These are phyloP conservation scores for Cyathus striatus DNA, from an alignment of 768 basidiomycete species.

Conservation along the genomic window DNA sequence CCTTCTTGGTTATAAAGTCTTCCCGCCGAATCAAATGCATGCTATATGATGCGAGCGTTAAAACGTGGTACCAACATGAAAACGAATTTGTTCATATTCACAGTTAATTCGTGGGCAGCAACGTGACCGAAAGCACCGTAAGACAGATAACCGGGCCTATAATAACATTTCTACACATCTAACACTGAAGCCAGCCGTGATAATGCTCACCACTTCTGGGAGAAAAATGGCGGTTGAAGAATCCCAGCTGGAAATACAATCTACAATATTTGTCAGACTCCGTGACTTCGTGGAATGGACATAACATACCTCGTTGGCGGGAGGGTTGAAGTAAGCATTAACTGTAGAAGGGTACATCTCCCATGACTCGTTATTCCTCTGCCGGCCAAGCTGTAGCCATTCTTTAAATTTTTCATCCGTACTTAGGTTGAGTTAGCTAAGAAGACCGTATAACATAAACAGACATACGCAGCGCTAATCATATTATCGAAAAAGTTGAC, in stretches of 20 bases:
- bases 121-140: slow-evolving; percentile 94
- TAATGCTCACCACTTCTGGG: slow-evolving; percentile 56
- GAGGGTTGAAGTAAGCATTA: slow-evolving; percentile 86
- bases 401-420: slow-evolving; percentile 55
- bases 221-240: slow-evolving; percentile 89
- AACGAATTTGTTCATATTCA: slow-evolving; percentile 24
- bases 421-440: slow-evolving; percentile 23
- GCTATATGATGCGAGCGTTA: slow-evolving; percentile 33
- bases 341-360: slow-evolving; percentile 85
- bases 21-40: slow-evolving; percentile 88
- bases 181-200: no score
- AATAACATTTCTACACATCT: no score
- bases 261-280: slow-evolving; percentile 23
- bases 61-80: background rate
- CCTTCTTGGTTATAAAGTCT: slow-evolving; percentile 89
- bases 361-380: slow-evolving; percentile 71
- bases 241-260: slow-evolving; percentile 98
- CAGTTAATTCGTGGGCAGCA: slow-evolving; percentile 88
- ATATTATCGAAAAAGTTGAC: slow-evolving; percentile 84
- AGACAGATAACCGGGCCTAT: slow-evolving; percentile 81
- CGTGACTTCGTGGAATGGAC: no score
- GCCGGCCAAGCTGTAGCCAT: slow-evolving; percentile 71
- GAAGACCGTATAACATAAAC: background rate
- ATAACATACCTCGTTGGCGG: slow-evolving; percentile 70
- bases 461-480: slow-evolving; percentile 49